These are phyloP conservation scores for Magnusiomyces tetraspermus DNA, from an alignment of 1,139 yeast species.

Conservation along the genomic window DNA sequence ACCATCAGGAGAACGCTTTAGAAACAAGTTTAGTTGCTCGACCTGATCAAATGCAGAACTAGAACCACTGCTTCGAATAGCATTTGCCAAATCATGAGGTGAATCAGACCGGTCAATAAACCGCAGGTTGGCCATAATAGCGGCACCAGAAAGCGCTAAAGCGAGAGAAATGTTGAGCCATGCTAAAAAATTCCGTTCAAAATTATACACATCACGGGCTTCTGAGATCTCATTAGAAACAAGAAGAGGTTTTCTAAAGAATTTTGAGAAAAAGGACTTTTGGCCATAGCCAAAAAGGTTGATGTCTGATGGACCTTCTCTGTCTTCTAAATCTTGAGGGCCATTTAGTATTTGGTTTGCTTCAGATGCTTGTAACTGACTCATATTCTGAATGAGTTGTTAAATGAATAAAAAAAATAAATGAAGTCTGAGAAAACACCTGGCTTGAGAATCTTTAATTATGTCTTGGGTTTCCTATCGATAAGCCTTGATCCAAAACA, in stretches of 20 bases:
- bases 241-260: constrained; percentile 18
- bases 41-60: not conserved
- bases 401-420: too few relatives aligned
- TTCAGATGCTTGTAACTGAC: not conserved
- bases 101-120: constrained; percentile 1
- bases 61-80: not conserved
- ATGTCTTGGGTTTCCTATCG: too few relatives aligned
- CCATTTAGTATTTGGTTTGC: not conserved
- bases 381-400: too few relatives aligned
- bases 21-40: too few relatives aligned
- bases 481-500: too few relatives aligned
- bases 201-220: constrained; percentile 31
- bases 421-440: too few relatives aligned
- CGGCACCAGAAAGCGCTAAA: constrained; percentile 26
- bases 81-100: not conserved
- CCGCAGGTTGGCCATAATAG: constrained; percentile 19
- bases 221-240: constrained; percentile 29
- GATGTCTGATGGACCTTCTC: not conserved
- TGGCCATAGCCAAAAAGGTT: not conserved
- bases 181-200: constrained; percentile 30
- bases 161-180: constrained; percentile 23
- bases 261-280: constrained; percentile 19
- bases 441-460: too few relatives aligned
- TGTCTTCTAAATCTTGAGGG: not conserved
- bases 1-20: not conserved